A percentile compares a stretch with the other conserved stretches of the same genome.
Evolutionary conservation across 306 rosid genomes (phyloP).

Genomic region (Vicia faba): DNA sequence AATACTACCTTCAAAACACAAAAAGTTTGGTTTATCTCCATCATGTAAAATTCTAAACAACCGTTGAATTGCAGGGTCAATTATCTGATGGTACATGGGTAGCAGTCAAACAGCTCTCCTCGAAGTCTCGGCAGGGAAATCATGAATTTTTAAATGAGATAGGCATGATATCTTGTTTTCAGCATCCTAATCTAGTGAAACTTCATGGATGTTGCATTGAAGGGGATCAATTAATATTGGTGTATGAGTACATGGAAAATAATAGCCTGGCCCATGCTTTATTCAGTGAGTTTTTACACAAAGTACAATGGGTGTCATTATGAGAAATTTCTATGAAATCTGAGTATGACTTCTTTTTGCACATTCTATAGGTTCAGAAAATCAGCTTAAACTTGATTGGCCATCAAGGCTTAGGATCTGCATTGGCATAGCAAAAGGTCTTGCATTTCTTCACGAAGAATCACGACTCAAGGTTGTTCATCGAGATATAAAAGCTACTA

Average conservation of each 20-base stretch:
- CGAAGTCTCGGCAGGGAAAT: constrained; percentile 55
- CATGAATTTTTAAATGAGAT: constrained; percentile 60
- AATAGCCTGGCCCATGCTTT: constrained; percentile 56
- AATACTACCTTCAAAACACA: background rate
- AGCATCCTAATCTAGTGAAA: constrained; percentile 68
- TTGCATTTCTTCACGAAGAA: constrained; percentile 68
- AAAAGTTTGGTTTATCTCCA: background rate
- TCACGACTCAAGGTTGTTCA: constrained; percentile 64
- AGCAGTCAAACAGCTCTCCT: constrained; percentile 64
- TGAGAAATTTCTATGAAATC: constrained; percentile 13
- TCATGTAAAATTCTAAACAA: constrained; percentile 26
- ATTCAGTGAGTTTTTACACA: constrained; percentile 52
- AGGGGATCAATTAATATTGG: constrained; percentile 55
- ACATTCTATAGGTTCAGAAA: constrained; percentile 30
- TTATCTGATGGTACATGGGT: constrained; percentile 53
- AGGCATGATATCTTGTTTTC: constrained; percentile 59
- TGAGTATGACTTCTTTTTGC: background rate
- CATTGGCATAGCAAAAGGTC: constrained; percentile 63
- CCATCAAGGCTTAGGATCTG: constrained; percentile 63
- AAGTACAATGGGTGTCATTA: constrained; percentile 1
- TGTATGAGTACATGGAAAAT: constrained; percentile 67
- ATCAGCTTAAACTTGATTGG: constrained; percentile 53
- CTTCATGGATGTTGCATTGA: constrained; percentile 65
- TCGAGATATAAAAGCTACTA: constrained; percentile 67
- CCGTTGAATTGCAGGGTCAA: constrained; percentile 44